Base-by-base conservation (phyloP, 768 basidiomycete genomes). In the Calvatia gigantea region DNA sequence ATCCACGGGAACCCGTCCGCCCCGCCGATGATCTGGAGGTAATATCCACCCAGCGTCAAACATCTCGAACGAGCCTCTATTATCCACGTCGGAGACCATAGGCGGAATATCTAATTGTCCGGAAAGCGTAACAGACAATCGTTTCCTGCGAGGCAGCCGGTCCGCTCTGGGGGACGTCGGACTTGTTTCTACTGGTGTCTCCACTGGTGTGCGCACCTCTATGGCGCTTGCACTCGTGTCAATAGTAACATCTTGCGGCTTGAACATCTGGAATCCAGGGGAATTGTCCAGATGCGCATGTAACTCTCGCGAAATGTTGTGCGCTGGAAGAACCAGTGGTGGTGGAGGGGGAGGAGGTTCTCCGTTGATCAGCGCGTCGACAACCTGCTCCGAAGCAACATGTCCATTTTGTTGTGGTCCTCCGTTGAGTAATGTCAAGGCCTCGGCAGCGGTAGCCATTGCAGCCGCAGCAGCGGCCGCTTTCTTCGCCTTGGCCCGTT, bases 41-140 rank as follows among this genome's bases (percentile, higher is more conserved):
- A 95, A 70, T 6, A 96, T 91, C 93, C 92, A 95, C 0, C 94
- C 94, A 21, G 77, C 75, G 56, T 97, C 87, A 71, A 96, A 96
- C 71, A 86, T 70, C 64, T 75, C 81, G 75, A 96, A 97, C 17
- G 86, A 86, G 39, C 80, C 80, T 52, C 82, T 79, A 39, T 80
- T 78, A 64, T 87, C 88, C 29, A 95, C 83, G 38, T 84, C 75
- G n/a, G 84, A 79, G 2, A 91, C 85, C 51, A 89, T 71, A 23
- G 80, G 76, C 3, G 86, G 80, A 2, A 76, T 65, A 1, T 75
- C 74, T 12, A 74, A 59, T 38, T 62, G 65, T 6, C 56, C 60
- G 17, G 58, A 55, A 33, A 61, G 56, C 12, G 58, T 54, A n/a
- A 61, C 65, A 60, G 60, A 57, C n/a, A 60, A 60, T 15, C 67